Conservation (phyloP, 345 rosid genomes). For the Melaleuca quinquenervia region DNA sequence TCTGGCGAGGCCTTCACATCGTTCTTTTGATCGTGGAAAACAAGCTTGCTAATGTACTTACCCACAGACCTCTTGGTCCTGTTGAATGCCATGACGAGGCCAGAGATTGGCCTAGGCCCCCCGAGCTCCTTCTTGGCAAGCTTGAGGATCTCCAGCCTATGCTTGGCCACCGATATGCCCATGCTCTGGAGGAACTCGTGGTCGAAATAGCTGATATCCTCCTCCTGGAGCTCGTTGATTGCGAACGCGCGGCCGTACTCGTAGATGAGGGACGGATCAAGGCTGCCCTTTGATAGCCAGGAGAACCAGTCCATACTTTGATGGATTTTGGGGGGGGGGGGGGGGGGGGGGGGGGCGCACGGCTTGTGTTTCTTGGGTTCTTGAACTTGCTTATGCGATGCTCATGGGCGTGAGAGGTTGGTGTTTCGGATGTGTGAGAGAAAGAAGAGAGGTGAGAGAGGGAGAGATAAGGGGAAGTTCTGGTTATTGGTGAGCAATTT, state of each 20-base stretch:
- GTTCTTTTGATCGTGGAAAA: slow-evolving; percentile 16
- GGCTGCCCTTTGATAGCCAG: slow-evolving; percentile 57
- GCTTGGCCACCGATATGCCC: slow-evolving; percentile 72
- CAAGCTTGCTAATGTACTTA: slow-evolving; percentile 31
- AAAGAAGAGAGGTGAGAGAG: not conserved
- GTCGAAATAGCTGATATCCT: slow-evolving; percentile 63
- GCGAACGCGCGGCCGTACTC: slow-evolving; percentile 54
- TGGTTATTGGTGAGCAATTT: not conserved
- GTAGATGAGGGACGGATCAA: slow-evolving; percentile 50
- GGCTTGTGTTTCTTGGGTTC: not conserved
- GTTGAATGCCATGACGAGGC: slow-evolving; percentile 26
- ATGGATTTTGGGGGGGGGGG: no score
- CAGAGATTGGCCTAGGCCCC: slow-evolving; percentile 10
- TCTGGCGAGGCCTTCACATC: slow-evolving; percentile 18
- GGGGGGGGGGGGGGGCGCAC: no score
- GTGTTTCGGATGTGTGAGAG: not conserved
- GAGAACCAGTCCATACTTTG: slow-evolving; percentile 74
- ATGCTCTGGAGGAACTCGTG: slow-evolving; percentile 70
- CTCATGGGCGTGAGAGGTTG: not conserved
- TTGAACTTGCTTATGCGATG: not conserved
- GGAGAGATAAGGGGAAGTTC: slow-evolving; percentile 9
- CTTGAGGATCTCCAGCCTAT: slow-evolving; percentile 74
- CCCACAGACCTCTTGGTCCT: slow-evolving; percentile 31
- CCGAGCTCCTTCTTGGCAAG: slow-evolving; percentile 38
- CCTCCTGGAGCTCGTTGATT: slow-evolving; percentile 50